Evolutionary conservation across 1,284 basidiomycete genomes (phyloP).

Genomic region (Schizophyllum commune): DNA sequence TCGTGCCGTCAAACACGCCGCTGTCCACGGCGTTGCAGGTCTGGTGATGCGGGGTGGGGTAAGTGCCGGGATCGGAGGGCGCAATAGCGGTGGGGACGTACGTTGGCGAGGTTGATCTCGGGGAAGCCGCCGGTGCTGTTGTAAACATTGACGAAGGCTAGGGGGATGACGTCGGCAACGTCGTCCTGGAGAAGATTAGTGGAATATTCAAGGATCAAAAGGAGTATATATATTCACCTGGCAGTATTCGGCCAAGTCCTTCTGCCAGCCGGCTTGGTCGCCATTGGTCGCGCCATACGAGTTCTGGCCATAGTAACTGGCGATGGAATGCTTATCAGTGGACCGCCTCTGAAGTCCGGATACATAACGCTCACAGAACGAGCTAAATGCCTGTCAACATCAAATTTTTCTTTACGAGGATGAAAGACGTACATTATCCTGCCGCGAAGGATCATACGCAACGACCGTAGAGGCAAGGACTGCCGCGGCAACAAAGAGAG

Average conservation of each 20-base stretch:
- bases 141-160: slow-evolving; percentile 55
- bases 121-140: slow-evolving; percentile 48
- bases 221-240: slow-evolving; percentile 22
- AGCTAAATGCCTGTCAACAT: slow-evolving; percentile 1
- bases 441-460: slow-evolving; percentile 10
- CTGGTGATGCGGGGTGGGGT: slow-evolving; percentile 19
- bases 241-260: slow-evolving; percentile 42
- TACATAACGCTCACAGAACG: slow-evolving; percentile 4
- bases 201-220: neutral
- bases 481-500: slow-evolving; percentile 1
- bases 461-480: slow-evolving; percentile 9
- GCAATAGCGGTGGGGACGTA: slow-evolving; percentile 17
- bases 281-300: slow-evolving; percentile 47
- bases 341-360: neutral
- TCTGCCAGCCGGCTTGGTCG: slow-evolving; percentile 40
- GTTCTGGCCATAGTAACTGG: slow-evolving; percentile 20
- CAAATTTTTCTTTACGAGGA: neutral
- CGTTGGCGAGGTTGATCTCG: slow-evolving; percentile 54
- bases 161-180: slow-evolving; percentile 44
- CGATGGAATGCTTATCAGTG: neutral
- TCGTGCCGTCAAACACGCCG: slow-evolving; percentile 44
- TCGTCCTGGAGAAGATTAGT: slow-evolving; percentile 26
- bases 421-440: slow-evolving; percentile 9
- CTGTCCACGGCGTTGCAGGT: slow-evolving; percentile 38
- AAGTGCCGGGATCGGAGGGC: neutral